Percentiles rank a stretch among this genome's conserved stretches.
These are phyloP conservation scores for Arthroderma sp. DNA, from an alignment of 2,329 filamentous ascomycete genomes.

Conservation along the genomic window DNA sequence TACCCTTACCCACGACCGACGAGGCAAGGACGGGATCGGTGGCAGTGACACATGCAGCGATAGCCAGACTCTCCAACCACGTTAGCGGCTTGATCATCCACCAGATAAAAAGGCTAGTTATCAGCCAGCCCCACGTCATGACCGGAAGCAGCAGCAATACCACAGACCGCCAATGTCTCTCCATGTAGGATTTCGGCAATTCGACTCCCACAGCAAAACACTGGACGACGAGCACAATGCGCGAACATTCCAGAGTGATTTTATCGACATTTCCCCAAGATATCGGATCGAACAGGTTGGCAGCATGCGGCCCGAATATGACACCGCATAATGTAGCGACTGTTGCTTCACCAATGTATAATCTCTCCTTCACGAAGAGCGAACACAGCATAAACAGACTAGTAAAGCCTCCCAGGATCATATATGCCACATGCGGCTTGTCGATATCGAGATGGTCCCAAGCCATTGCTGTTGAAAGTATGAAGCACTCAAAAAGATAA, in stretches of 20 bases:
- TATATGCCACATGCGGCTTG: conserved; percentile 92
- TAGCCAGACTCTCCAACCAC: conserved; percentile 80
- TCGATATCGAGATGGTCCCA: conserved; percentile 54
- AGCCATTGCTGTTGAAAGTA: conserved; percentile 25
- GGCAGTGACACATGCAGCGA: conserved; percentile 88
- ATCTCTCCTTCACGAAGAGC: conserved; percentile 91
- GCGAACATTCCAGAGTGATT: conserved; percentile 57
- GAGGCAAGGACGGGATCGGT: conserved; percentile 95
- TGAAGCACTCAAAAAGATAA: too few relatives aligned
- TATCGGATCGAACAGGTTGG: conserved; percentile 47
- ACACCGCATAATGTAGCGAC: conserved; percentile 63
- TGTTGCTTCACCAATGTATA: conserved; percentile 97
- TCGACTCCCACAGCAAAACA: conserved; percentile 63
- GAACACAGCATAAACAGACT: conserved; percentile 97
- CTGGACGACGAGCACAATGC: conserved; percentile 58
- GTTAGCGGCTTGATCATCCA: conserved; percentile 66
- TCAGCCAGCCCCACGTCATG: conserved; percentile 79
- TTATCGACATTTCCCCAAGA: conserved; percentile 55
- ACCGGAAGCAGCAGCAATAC: conserved; percentile 77
- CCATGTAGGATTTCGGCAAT: conserved; percentile 72
- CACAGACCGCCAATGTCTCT: conserved; percentile 91
- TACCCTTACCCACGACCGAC: conserved; percentile 95
- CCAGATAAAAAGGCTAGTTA: conserved; percentile 90
- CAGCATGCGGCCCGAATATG: conserved; percentile 56
- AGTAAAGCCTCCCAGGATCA: conserved; percentile 95